These are phyloP conservation scores for Lactarius evosmus DNA, from an alignment of 768 basidiomycete species.

Conservation along the genomic window DNA sequence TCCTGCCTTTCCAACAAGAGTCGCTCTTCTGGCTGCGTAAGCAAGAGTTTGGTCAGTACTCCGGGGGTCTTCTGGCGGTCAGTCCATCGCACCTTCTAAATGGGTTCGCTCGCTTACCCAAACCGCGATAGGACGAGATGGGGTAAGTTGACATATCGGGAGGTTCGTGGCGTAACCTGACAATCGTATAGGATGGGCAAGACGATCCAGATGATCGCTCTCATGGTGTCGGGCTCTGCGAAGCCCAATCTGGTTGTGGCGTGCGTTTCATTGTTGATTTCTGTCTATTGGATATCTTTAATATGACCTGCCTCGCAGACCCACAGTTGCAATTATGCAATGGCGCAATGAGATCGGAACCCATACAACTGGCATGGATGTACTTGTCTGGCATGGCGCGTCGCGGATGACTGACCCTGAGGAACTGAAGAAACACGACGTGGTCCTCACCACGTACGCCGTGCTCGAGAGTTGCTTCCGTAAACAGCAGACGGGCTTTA, in stretches of 20 bases:
- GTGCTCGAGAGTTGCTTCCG: slow-evolving; percentile 90
- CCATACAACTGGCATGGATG: slow-evolving; percentile 80
- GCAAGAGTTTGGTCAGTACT: slow-evolving; percentile 85
- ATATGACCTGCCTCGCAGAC: slow-evolving; percentile 33
- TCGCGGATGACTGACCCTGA: slow-evolving; percentile 62
- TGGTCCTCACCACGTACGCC: slow-evolving; percentile 84
- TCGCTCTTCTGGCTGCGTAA: slow-evolving; percentile 94
- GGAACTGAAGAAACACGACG: slow-evolving; percentile 80
- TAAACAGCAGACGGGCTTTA: slow-evolving; percentile 90
- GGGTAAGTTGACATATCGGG: slow-evolving; percentile 51
- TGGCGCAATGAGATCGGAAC: slow-evolving; percentile 93
- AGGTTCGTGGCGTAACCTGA: slow-evolving; percentile 16
- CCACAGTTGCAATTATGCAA: slow-evolving; percentile 60
- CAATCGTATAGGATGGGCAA: slow-evolving; percentile 71
- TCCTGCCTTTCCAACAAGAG: slow-evolving; percentile 95
- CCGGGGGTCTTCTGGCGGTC: slow-evolving; percentile 90
- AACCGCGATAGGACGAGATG: slow-evolving; percentile 75
- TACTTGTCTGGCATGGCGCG: slow-evolving; percentile 90
- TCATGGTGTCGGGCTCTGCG: slow-evolving; percentile 72
- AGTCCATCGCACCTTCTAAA: slow-evolving; percentile 31
- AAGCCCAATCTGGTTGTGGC: slow-evolving; percentile 92
- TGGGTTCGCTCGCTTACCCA: slow-evolving; percentile 12
- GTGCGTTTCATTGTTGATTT: slow-evolving; percentile 41
- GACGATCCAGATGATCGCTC: slow-evolving; percentile 94
- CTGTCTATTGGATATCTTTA: background rate